Evolutionary conservation across 192 early-diverging fungal species (phyloP).

Genomic region (Coemansia sp.): DNA sequence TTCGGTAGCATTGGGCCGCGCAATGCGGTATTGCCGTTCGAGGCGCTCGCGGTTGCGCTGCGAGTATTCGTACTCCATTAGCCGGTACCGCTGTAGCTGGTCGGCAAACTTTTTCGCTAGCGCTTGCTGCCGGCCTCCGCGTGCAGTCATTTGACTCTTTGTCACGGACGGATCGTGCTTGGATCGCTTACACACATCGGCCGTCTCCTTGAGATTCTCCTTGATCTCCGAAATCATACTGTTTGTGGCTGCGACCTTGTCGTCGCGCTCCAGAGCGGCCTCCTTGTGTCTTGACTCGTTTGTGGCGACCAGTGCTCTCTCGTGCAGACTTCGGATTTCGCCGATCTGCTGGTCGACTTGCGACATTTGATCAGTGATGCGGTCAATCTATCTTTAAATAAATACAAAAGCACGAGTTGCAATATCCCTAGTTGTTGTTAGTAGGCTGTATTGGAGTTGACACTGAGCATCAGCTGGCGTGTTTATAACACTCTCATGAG

Average conservation of each 20-base stretch:
- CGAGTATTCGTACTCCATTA: conserved; percentile 53
- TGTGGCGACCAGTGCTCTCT: conserved; percentile 14
- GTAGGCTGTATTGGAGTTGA: neutral
- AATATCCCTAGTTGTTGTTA: neutral
- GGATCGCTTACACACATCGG: conserved; percentile 12
- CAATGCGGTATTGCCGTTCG: conserved; percentile 55
- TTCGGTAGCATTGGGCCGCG: conserved; percentile 49
- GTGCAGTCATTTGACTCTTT: conserved; percentile 21
- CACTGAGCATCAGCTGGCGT: neutral
- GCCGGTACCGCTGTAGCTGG: conserved; percentile 50
- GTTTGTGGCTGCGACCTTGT: conserved; percentile 14
- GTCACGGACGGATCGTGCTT: conserved; percentile 21
- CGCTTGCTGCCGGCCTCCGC: conserved; percentile 35
- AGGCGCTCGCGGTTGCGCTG: conserved; percentile 55
- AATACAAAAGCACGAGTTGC: neutral
- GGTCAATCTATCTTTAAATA: neutral
- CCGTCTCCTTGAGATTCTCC: conserved; percentile 18
- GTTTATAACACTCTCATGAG: neutral
- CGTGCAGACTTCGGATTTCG: conserved; percentile 12
- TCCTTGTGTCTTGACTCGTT: conserved; percentile 13
- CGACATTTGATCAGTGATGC: conserved; percentile 18
- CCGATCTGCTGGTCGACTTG: conserved; percentile 14
- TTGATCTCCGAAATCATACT: conserved; percentile 18
- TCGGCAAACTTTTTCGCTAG: conserved; percentile 49
- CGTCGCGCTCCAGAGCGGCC: conserved; percentile 15